Conservation (phyloP, 495 filamentous ascomycete species). For the Saxophila tyrrhenica region DNA sequence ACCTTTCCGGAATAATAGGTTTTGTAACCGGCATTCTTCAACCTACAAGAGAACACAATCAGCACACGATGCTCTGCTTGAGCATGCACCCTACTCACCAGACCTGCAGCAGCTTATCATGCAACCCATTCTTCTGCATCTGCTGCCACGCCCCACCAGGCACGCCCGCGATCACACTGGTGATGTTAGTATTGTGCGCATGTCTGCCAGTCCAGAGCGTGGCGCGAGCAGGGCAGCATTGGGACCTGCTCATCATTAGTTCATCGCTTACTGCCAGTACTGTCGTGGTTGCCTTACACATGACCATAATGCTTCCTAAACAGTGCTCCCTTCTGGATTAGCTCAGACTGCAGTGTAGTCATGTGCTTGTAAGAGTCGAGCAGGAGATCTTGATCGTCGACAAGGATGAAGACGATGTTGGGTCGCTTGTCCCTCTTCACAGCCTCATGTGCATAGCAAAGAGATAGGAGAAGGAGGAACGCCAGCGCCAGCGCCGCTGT, state of each 20-base stretch:
- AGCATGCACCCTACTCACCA: conserved; percentile 33
- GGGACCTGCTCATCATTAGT: neutral
- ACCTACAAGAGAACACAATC: conserved; percentile 33
- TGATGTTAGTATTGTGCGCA: conserved; percentile 67
- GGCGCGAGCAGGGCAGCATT: conserved; percentile 25
- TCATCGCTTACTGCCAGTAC: neutral
- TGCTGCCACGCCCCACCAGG: conserved; percentile 55
- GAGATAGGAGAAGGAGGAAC: neutral
- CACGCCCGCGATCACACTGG: conserved; percentile 42
- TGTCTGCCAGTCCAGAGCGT: conserved; percentile 44
- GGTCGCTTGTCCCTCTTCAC: neutral
- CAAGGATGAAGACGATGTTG: conserved; percentile 10
- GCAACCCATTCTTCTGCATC: conserved; percentile 51
- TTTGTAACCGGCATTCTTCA: conserved; percentile 54
- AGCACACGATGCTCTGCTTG: too few species aligned
- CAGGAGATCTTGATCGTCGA: conserved; percentile 8
- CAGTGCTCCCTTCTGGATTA: neutral
- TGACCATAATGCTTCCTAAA: conserved; percentile 10
- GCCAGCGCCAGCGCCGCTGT: too few species aligned
- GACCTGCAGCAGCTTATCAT: conserved; percentile 51
- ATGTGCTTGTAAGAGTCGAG: conserved; percentile 1
- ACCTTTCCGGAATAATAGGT: conserved; percentile 60
- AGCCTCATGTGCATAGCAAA: neutral
- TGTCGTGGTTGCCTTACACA: neutral
- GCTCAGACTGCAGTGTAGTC: neutral